Evolutionary conservation across 345 rosid genomes (phyloP), one percentile per base, ranked within the genome.

Genomic region (Melaleuca alternifolia): DNA sequence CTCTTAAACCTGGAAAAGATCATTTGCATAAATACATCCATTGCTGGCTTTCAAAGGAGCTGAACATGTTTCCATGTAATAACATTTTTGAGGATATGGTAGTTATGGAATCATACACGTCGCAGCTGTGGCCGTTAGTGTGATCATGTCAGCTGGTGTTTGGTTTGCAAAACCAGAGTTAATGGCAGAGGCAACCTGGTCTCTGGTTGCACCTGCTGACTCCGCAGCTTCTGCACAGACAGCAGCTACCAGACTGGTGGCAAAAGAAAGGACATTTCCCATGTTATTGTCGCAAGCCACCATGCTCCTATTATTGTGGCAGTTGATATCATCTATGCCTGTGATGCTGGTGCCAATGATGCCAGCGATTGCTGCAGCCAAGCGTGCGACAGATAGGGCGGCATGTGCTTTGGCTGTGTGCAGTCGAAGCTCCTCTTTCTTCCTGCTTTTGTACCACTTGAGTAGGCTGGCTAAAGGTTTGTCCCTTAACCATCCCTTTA

Each of bases 181-280:
- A 48, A 87, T 77, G 65, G 57, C 86, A 54, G 89, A 84, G 53
- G 89, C 61, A 77, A 87, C 85, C 33, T 76, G 86, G 37, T 84
- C 86, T 84, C 86, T 84, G 24, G 89, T 54, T 23, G 84, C 89
- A 21, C 89, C 89, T 1, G 50, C 86, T 75, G 84, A 52, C 33
- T 87, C 89, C 11, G 89, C 89, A 44, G 86, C 89, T 85, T 84
- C 89, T n/a, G 89, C 89, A 56, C 89, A 87, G 50, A 85, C 89
- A 77, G 86, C 85, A 44, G 89, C 89, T 24, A 87, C 85, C 56
- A 87, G 28, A 75, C 86, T 85, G 56, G 89, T 85, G 3, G 86
- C 89, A 84, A 84, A 84, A 18, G 86, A 87, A 41, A 87, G 51
- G 24, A 41, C 84, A 59, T 84, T 84, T 48, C 84, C 84, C 33